Evolutionary conservation across 2,329 filamentous ascomycete genomes (phyloP).

Genomic region (Monosporascus sp.): DNA sequence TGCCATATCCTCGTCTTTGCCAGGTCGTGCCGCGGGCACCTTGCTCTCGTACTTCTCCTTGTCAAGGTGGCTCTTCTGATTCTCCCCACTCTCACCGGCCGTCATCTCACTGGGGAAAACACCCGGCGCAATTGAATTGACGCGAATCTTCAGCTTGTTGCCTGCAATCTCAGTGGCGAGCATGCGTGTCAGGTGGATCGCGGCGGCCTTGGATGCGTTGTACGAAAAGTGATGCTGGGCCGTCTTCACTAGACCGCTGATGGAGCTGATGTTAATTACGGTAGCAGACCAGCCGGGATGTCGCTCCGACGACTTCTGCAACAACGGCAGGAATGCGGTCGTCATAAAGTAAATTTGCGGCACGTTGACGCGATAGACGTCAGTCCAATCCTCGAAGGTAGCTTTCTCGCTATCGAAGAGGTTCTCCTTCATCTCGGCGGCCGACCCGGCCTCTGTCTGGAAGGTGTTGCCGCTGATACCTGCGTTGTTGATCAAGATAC

Average conservation of each 20-base stretch:
- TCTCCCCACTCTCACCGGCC: slow-evolving; percentile 39
- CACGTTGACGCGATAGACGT: slow-evolving; percentile 70
- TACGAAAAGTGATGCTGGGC: slow-evolving; percentile 63
- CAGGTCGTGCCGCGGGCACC: slow-evolving; percentile 62
- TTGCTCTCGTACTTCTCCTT: slow-evolving; percentile 52
- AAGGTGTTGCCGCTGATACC: slow-evolving; percentile 54
- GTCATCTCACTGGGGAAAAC: slow-evolving; percentile 71
- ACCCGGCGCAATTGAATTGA: slow-evolving; percentile 69
- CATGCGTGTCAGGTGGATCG: slow-evolving; percentile 60
- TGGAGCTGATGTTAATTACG: slow-evolving; percentile 63
- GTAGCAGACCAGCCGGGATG: slow-evolving; percentile 48
- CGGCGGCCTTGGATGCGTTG: slow-evolving; percentile 58
- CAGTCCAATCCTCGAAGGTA: slow-evolving; percentile 65
- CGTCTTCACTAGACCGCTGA: slow-evolving; percentile 59
- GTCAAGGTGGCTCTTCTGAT: slow-evolving; percentile 55
- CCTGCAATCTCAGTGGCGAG: slow-evolving; percentile 56
- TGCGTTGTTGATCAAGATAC: slow-evolving; percentile 65
- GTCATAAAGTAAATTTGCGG: slow-evolving; percentile 63
- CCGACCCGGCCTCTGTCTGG: slow-evolving; percentile 49
- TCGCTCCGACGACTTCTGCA: slow-evolving; percentile 44
- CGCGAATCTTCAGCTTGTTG: slow-evolving; percentile 58
- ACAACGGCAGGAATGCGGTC: slow-evolving; percentile 55
- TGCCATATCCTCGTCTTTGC: slow-evolving; percentile 65
- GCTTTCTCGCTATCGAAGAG: slow-evolving; percentile 59
- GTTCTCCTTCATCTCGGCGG: slow-evolving; percentile 48